Base-by-base conservation (phyloP, 2,329 filamentous ascomycete genomes). In the Penicillium brasilianum region DNA sequence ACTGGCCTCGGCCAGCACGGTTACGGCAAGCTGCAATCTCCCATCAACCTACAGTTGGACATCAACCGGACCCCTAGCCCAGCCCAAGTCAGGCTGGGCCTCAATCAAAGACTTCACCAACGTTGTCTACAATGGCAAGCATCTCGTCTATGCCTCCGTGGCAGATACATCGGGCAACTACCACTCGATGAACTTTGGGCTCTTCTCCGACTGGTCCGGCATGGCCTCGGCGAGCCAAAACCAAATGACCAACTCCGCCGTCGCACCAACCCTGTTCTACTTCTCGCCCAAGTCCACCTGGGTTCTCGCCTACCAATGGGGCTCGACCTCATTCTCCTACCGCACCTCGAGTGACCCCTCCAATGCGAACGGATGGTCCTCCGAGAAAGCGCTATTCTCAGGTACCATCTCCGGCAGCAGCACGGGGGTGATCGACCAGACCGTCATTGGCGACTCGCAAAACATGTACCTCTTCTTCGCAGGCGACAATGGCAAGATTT, bases 391-490 rank as follows among this genome's bases (percentile, higher is more conserved):
- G 3, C 83, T 89, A 53, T 89, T 87, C 76, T 76, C 80, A 0
- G 86, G 87, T 9, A 80, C 69, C 14, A 86, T 89, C 51, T 54
- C 69, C 68, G 80, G 71, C 62, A 83, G 83, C 9, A 71, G 73
- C 74, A 87, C 83, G 0, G 85, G 86, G 0, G 70, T 78, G 13
- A 89, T 90, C 62, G 87, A 90, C 73, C 86, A 88, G 74, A 85
- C 86, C 0, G 65, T 90, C 60, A 89, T 90, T 64, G 86, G 84
- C 43, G 88, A 90, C 72, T 75, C 74, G 69, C 74, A 71, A 13
- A 83, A 84, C 75, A 89, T 89, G 85, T 89, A 89, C 69, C 78
- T 90, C 3, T 90, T 90, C 82, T 90, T 89, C 67, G 81, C 82
- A 0, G 88, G 87, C 9, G 88, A 90, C 74, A 88, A 90, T 64